A percentile compares a stretch with the other conserved stretches of the same genome.
These are phyloP conservation scores for Hericium erinaceus DNA, from an alignment of 768 basidiomycete species.

Conservation along the genomic window DNA sequence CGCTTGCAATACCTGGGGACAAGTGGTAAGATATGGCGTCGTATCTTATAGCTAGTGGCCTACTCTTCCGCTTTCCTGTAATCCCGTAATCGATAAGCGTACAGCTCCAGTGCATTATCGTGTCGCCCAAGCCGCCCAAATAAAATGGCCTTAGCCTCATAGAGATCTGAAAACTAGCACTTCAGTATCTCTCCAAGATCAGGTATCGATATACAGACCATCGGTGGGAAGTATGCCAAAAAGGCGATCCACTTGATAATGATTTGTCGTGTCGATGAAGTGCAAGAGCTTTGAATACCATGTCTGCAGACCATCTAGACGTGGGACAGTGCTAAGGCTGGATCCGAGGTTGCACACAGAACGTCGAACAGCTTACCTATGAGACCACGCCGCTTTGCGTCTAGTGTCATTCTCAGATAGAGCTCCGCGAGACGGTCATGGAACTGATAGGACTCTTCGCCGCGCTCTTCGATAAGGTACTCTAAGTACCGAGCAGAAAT, in stretches of 20 bases:
- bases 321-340: too few relatives aligned
- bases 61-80: conserved; percentile 86
- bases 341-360: too few relatives aligned
- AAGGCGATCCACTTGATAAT: conserved; percentile 70
- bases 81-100: conserved; percentile 81
- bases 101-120: conserved; percentile 90
- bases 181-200: neutral
- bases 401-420: conserved; percentile 63
- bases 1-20: conserved; percentile 77
- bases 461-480: conserved; percentile 67
- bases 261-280: conserved; percentile 64
- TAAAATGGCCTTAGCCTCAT: conserved; percentile 86
- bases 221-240: conserved; percentile 77
- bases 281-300: conserved; percentile 61
- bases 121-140: conserved; percentile 86
- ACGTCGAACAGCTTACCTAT: conserved; percentile 32
- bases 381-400: conserved; percentile 49
- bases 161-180: conserved; percentile 48
- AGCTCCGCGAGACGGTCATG: conserved; percentile 88
- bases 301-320: too few relatives aligned
- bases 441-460: conserved; percentile 56
- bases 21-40: neutral
- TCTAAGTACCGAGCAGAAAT: conserved; percentile 78
- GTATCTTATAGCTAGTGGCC: conserved; percentile 16
- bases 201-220: conserved; percentile 34